A percentile compares a stretch with the other conserved stretches of the same genome.
These are phyloP conservation scores for Pleurozium schreberi DNA, from an alignment of 225 moss, liverwort and hornwort genomes.

Conservation along the genomic window DNA sequence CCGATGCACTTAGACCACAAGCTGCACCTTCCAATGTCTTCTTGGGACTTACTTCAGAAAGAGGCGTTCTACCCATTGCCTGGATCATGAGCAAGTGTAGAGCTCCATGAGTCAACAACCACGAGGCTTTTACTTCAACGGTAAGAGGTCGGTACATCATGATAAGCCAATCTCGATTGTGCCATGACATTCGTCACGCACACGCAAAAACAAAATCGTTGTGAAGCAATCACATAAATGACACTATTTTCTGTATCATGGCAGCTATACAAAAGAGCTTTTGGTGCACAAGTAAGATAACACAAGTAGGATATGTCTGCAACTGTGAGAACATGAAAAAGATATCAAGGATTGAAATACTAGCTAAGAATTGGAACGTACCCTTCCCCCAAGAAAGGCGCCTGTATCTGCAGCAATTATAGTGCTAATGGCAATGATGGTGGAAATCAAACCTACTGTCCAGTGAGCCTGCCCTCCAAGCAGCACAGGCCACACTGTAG, in stretches of 20 bases:
- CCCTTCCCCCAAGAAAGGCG: constrained; percentile 80
- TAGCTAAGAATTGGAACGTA: constrained; percentile 6
- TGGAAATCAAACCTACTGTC: constrained; percentile 83
- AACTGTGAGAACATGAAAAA: not conserved
- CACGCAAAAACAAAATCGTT: not conserved
- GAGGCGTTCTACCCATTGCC: constrained; percentile 83
- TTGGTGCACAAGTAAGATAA: not conserved
- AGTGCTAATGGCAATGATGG: constrained; percentile 56
- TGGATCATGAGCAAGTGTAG: constrained; percentile 7
- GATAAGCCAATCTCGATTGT: not conserved
- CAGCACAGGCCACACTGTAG: constrained; percentile 64
- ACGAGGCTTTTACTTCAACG: not conserved
- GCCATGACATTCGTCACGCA: not conserved
- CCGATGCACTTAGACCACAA: constrained; percentile 59
- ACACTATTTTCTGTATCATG: not conserved
- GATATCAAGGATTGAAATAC: not conserved
- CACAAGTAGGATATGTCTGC: not conserved
- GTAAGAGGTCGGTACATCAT: not conserved
- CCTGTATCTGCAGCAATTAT: constrained; percentile 79
- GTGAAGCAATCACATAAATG: not conserved
- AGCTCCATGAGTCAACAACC: not conserved
- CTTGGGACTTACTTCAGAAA: constrained; percentile 81
- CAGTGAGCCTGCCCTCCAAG: constrained; percentile 80
- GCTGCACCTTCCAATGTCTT: constrained; percentile 93
- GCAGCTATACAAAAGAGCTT: not conserved